phyloP scores from a whole-genome alignment of 2,329 filamentous ascomycete species.

The Sphaceloma murrayae region DNA sequence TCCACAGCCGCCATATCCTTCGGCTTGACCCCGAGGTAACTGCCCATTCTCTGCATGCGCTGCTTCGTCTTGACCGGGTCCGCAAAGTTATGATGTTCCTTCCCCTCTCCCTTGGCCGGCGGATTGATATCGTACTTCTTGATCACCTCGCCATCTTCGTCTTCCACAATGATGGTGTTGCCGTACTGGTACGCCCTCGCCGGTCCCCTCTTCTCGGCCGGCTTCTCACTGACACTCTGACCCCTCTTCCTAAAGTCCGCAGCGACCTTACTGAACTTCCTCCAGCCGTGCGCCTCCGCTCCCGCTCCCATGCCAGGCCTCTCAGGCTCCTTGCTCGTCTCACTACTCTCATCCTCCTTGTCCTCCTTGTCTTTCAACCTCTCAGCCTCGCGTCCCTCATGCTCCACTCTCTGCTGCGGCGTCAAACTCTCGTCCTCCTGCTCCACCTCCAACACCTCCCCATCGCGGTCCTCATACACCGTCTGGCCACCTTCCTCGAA shows the following conservation, averaged over 20 bases:
- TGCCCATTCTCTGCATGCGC: constrained; percentile 43
- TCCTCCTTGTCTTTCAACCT: constrained; percentile 43
- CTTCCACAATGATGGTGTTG: constrained; percentile 82
- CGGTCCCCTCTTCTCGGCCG: constrained; percentile 48
- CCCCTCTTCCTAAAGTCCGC: neutral
- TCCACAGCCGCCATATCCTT: constrained; percentile 17
- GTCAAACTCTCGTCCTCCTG: constrained; percentile 40
- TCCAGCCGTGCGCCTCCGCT: constrained; percentile 64
- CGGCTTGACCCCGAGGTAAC: constrained; percentile 38
- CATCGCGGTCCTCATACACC: constrained; percentile 75
- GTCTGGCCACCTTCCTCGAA: constrained; percentile 74
- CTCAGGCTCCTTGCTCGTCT: constrained; percentile 50
- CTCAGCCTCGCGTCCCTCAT: constrained; percentile 47
- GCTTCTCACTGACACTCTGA: constrained; percentile 27
- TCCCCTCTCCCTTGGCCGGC: constrained; percentile 38
- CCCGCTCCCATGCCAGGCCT: too few relatives aligned
- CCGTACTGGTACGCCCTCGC: constrained; percentile 81
- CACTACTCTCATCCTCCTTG: constrained; percentile 34
- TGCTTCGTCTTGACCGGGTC: constrained; percentile 31
- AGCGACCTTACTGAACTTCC: constrained; percentile 18
- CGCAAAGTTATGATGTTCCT: constrained; percentile 30
- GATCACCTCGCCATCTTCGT: constrained; percentile 76
- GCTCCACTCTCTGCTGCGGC: constrained; percentile 39
- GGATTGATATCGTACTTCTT: constrained; percentile 70
- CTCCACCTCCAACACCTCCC: constrained; percentile 68